These are phyloP conservation scores for Dalbergia cochinchinensis DNA, from an alignment of 306 rosid species.

Conservation along the genomic window DNA sequence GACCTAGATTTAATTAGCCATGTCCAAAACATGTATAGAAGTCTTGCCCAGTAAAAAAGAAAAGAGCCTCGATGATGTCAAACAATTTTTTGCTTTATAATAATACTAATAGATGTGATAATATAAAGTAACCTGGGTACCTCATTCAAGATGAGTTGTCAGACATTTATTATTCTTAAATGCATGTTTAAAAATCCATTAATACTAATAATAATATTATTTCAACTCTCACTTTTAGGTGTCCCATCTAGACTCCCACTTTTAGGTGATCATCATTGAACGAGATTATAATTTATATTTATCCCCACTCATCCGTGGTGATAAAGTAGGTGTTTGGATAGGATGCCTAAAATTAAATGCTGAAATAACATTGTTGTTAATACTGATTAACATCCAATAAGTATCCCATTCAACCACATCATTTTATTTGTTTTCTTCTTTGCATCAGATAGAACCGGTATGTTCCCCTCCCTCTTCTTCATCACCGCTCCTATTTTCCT, in stretches of 20 bases:
- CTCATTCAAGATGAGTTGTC: slow-evolving; percentile 1
- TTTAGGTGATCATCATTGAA: no score
- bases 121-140: not conserved
- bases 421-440: not conserved
- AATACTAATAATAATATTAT: not conserved
- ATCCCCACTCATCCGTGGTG: no score
- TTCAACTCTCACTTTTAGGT: no score
- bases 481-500: slow-evolving; percentile 5
- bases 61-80: not conserved
- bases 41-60: not conserved
- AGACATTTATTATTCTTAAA: not conserved
- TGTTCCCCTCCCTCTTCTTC: not conserved
- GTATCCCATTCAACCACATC: not conserved
- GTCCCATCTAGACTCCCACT: no score
- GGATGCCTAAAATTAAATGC: no score
- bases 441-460: slow-evolving; percentile 6
- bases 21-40: no score
- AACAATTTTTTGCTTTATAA: not conserved
- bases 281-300: no score
- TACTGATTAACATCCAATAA: not conserved
- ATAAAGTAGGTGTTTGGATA: no score
- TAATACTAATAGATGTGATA: not conserved
- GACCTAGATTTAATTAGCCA: no score
- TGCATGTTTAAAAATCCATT: not conserved
- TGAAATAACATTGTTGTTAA: not conserved